Percentiles rank a stretch among this genome's conserved stretches.
Evolutionary conservation across 306 rosid species (phyloP).

Genomic region (Pyrus bretschneideri): DNA sequence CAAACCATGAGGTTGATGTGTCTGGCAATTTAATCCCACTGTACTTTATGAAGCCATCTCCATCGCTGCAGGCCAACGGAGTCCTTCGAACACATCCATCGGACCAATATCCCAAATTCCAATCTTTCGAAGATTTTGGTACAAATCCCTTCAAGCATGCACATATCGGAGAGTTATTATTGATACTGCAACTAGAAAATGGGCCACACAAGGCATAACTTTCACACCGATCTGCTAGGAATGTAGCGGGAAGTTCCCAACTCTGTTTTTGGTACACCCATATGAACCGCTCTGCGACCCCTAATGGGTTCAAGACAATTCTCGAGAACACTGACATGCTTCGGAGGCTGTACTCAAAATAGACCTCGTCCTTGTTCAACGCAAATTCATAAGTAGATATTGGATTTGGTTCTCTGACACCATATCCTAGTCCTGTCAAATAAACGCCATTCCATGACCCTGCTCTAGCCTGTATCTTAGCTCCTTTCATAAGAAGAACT

Average conservation of each 20-base stretch:
- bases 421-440: not conserved
- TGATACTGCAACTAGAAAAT: constrained; percentile 25
- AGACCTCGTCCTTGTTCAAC: constrained; percentile 25
- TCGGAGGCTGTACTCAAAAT: constrained; percentile 21
- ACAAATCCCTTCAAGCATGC: constrained; percentile 42
- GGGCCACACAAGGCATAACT: constrained; percentile 38
- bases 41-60: constrained; percentile 25
- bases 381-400: constrained; percentile 12
- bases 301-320: constrained; percentile 27
- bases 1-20: constrained; percentile 3
- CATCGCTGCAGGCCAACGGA: constrained; percentile 17
- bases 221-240: constrained; percentile 19
- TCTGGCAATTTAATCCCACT: constrained; percentile 24
- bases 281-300: not conserved
- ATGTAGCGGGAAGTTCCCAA: not conserved
- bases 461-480: not conserved
- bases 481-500: constrained; percentile 23
- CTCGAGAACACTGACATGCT: constrained; percentile 28
- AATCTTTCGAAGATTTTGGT: constrained; percentile 19
- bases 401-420: constrained; percentile 2
- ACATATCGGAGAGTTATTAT: constrained; percentile 23
- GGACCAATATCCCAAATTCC: constrained; percentile 22
- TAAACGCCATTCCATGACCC: not conserved
- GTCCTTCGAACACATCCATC: constrained; percentile 31
- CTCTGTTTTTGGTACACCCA: not conserved